Evolutionary conservation across 2,329 filamentous ascomycete genomes (phyloP).

Genomic region (Alternaria viburni): DNA sequence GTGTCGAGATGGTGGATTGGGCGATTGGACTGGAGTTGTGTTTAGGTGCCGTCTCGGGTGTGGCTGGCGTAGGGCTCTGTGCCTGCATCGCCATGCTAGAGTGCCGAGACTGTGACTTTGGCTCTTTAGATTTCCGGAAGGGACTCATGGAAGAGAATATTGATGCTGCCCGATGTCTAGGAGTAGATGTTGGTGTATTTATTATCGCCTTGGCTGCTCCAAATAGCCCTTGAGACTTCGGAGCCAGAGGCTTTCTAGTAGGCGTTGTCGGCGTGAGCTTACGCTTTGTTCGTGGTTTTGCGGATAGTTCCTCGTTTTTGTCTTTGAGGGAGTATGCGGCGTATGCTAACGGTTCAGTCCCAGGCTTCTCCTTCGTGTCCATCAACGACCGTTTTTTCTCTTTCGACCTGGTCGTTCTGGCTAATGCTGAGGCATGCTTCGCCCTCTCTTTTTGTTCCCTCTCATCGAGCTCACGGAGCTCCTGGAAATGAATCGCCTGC

Average conservation of each 20-base stretch:
- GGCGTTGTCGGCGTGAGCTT: neutral
- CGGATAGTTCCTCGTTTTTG: neutral
- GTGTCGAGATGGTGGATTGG: neutral
- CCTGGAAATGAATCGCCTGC: slow-evolving; percentile 12
- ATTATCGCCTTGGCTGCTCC: neutral
- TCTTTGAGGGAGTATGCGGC: neutral
- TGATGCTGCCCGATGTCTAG: neutral
- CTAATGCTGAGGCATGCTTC: neutral
- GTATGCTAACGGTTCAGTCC: neutral
- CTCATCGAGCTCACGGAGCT: neutral
- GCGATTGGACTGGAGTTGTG: neutral
- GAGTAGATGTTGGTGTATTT: neutral
- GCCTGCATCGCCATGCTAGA: neutral
- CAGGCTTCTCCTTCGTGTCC: neutral
- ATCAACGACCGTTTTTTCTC: neutral
- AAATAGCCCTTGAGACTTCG: neutral
- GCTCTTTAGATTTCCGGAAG: neutral
- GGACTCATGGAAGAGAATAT: neutral
- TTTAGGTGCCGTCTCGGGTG: neutral
- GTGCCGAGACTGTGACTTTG: neutral
- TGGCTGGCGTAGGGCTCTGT: neutral
- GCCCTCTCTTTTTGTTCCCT: neutral
- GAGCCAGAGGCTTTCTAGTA: neutral
- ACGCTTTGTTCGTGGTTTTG: neutral
- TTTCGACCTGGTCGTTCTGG: neutral